A percentile compares a stretch with the other conserved stretches of the same genome.
phyloP scores from a whole-genome alignment of 139 green algal species.

The Raphidocelis subcapitata region DNA sequence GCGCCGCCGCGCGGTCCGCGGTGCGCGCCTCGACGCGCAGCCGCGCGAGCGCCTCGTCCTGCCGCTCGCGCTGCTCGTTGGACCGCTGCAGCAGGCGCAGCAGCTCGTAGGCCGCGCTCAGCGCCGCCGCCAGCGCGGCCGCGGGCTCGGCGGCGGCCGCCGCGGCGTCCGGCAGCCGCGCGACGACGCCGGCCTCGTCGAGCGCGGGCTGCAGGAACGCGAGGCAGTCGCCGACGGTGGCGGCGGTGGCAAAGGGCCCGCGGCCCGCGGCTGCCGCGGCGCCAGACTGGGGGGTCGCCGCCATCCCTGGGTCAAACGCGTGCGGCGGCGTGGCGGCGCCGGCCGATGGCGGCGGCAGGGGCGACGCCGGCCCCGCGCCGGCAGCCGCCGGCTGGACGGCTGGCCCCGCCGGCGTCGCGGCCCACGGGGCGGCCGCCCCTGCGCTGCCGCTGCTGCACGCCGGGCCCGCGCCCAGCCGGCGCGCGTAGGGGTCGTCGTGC shows the following conservation, averaged over 20 bases:
- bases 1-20: conserved; percentile 1
- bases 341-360: too few species aligned
- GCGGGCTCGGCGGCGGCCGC: neutral
- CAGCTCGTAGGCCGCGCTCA: neutral
- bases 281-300: neutral
- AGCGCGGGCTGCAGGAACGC: conserved; percentile 10
- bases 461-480: too few species aligned
- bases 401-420: neutral
- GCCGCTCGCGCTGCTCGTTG: neutral
- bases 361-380: too few species aligned
- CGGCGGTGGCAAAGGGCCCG: conserved; percentile 1
- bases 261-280: neutral
- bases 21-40: conserved; percentile 7
- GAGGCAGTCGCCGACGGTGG: neutral
- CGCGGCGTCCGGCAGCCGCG: neutral
- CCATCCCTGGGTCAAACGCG: neutral
- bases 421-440: neutral
- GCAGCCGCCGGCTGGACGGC: neutral
- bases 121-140: neutral
- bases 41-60: conserved; percentile 12
- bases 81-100: neutral
- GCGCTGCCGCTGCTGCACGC: neutral
- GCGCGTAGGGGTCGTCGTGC: too few species aligned
- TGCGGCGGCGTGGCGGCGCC: too few species aligned
- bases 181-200: neutral